A percentile compares a stretch with the other conserved stretches of the same genome.
phyloP scores from a whole-genome alignment of 441 rosid genomes.

The Melastoma candidum region DNA sequence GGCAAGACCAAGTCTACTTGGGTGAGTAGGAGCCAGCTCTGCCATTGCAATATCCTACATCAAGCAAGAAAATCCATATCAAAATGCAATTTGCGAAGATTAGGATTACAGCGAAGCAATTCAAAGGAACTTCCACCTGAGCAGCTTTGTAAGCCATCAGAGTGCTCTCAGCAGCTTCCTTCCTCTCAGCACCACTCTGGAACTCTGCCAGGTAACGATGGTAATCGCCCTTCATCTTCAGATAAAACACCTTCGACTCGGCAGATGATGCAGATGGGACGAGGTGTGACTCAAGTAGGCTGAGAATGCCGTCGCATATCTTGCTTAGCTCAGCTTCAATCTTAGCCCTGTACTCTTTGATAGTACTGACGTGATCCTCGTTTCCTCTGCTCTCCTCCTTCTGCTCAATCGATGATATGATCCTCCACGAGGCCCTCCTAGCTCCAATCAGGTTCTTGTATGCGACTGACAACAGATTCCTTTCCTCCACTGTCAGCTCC shows the following conservation, averaged over 20 bases:
- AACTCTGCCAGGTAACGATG: constrained; percentile 83
- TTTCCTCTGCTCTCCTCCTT: constrained; percentile 73
- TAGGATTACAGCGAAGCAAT: not conserved
- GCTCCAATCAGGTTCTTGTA: constrained; percentile 86
- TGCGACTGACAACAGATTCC: constrained; percentile 76
- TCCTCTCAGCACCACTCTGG: constrained; percentile 53
- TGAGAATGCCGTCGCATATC: constrained; percentile 60
- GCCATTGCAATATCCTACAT: constrained; percentile 53
- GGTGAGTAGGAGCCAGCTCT: constrained; percentile 79
- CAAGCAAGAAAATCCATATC: constrained; percentile 28
- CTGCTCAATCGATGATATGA: constrained; percentile 72
- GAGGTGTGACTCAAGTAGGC: constrained; percentile 66
- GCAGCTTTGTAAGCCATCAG: not conserved
- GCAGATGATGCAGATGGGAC: constrained; percentile 62
- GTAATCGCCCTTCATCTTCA: constrained; percentile 93
- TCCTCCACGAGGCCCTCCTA: constrained; percentile 84
- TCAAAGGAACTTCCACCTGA: not conserved
- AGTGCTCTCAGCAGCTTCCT: constrained; percentile 56
- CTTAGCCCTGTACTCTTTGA: constrained; percentile 50
- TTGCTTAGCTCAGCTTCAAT: constrained; percentile 71
- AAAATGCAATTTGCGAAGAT: too few relatives aligned
- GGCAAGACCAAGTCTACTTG: constrained; percentile 85
- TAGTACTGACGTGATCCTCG: constrained; percentile 57
- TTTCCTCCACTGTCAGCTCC: constrained; percentile 73
- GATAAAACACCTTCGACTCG: constrained; percentile 69